phyloP scores from a whole-genome alignment of 2,329 filamentous ascomycete genomes.

The Cladobotryum protrusum region DNA sequence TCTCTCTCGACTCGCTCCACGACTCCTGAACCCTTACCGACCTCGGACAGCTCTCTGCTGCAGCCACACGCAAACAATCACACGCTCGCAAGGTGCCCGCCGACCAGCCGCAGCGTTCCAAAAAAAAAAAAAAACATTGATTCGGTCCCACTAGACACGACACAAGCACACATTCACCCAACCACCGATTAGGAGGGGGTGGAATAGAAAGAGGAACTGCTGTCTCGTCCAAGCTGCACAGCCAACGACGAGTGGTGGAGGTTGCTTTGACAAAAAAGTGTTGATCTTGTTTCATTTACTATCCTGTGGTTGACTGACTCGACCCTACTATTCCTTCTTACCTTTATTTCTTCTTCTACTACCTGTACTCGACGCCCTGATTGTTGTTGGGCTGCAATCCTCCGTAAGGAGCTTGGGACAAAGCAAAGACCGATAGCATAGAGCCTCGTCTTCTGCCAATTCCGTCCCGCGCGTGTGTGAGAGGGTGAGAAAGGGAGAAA shows the following conservation, averaged over 20 bases:
- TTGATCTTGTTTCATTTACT: neutral
- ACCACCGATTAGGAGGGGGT: constrained; percentile 3
- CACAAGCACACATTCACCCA: neutral
- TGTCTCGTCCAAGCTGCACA: neutral
- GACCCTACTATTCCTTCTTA: neutral
- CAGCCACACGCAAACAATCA: constrained; percentile 6
- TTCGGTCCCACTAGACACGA: constrained; percentile 5
- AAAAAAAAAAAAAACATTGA: neutral
- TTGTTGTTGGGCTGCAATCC: constrained; percentile 12
- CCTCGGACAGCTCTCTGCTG: constrained; percentile 7
- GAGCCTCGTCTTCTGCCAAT: constrained; percentile 54
- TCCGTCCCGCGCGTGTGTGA: neutral
- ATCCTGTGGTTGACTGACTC: neutral
- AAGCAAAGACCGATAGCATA: constrained; percentile 44
- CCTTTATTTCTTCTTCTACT: neutral
- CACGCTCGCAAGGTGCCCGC: neutral
- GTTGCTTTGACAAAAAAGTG: neutral
- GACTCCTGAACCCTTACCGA: constrained; percentile 1
- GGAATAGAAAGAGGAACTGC: neutral
- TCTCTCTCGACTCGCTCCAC: neutral
- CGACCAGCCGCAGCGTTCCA: constrained; percentile 6
- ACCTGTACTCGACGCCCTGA: constrained; percentile 10
- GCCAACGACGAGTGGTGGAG: constrained; percentile 1
- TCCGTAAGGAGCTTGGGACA: constrained; percentile 9
- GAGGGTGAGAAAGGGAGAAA: constrained; percentile 5